phyloP scores from a whole-genome alignment of 2,329 filamentous ascomycete species.

The Pseudogymnoascus sp. region DNA sequence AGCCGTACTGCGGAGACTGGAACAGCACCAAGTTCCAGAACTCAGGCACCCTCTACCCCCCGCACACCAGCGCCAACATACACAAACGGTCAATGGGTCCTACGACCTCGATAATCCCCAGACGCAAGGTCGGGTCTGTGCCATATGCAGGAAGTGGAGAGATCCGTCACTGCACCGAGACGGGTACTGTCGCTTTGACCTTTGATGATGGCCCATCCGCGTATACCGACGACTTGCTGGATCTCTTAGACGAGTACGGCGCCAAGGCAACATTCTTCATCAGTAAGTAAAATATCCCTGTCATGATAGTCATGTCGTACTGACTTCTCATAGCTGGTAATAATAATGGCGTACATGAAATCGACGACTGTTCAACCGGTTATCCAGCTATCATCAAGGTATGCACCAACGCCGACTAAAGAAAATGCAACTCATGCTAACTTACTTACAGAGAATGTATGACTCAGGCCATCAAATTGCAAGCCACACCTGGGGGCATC shows the following conservation, averaged over 20 bases:
- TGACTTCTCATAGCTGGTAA: constrained; percentile 32
- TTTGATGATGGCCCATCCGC: constrained; percentile 58
- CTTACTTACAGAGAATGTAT: constrained; percentile 13
- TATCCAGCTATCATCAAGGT: constrained; percentile 41
- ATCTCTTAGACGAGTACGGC: constrained; percentile 49
- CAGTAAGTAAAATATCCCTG: constrained; percentile 10
- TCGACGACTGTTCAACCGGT: constrained; percentile 39
- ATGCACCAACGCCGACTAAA: not conserved
- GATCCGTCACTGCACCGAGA: constrained; percentile 36
- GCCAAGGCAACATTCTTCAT: constrained; percentile 54
- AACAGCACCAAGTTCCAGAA: not conserved
- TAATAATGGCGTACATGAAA: constrained; percentile 46
- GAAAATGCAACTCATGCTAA: not conserved
- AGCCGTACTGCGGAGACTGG: not conserved
- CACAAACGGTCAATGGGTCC: not conserved
- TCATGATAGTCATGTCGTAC: not conserved
- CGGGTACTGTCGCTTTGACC: constrained; percentile 54
- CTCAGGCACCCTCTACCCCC: not conserved
- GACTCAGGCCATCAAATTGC: constrained; percentile 49
- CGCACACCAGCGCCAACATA: not conserved
- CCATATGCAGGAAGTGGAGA: not conserved
- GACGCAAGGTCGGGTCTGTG: not conserved
- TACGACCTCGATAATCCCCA: not conserved
- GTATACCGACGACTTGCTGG: constrained; percentile 52
- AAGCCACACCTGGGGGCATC: constrained; percentile 48